phyloP scores from a whole-genome alignment of 768 basidiomycete genomes.

The Kondoa malvinella region DNA sequence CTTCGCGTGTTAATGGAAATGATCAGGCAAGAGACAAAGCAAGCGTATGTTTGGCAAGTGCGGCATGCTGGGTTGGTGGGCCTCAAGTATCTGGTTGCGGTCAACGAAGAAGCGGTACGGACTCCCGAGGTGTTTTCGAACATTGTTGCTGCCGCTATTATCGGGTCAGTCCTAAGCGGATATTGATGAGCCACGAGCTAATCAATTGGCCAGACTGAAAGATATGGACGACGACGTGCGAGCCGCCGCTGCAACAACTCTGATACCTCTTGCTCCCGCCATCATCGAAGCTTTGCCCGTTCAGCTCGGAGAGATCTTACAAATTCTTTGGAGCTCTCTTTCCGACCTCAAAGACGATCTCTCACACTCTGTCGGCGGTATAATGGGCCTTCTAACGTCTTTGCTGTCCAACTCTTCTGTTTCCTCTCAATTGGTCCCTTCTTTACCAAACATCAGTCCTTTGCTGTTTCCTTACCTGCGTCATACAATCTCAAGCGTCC shows the following conservation, averaged over 20 bases:
- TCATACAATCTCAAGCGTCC: slow-evolving; percentile 84
- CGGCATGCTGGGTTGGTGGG: slow-evolving; percentile 94
- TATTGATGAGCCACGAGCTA: not conserved
- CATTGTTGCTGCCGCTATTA: slow-evolving; percentile 73
- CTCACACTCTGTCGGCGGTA: slow-evolving; percentile 85
- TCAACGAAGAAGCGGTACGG: slow-evolving; percentile 45
- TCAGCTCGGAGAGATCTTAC: slow-evolving; percentile 53
- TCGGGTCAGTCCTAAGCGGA: slow-evolving; percentile 47
- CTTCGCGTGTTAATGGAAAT: slow-evolving; percentile 73
- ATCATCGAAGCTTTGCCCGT: slow-evolving; percentile 55
- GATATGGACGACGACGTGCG: slow-evolving; percentile 93
- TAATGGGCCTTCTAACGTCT: slow-evolving; percentile 70
- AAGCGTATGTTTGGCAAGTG: slow-evolving; percentile 75
- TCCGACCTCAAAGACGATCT: slow-evolving; percentile 89
- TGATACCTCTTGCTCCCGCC: slow-evolving; percentile 67
- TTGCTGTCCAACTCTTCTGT: not conserved
- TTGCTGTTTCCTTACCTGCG: slow-evolving; percentile 91
- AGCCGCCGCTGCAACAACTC: slow-evolving; percentile 77
- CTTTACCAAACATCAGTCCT: slow-evolving; percentile 58
- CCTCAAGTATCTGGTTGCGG: slow-evolving; percentile 94
- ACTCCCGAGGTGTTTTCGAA: slow-evolving; percentile 45
- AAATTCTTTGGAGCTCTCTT: slow-evolving; percentile 78
- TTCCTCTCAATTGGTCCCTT: not conserved
- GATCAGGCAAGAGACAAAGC: slow-evolving; percentile 58
- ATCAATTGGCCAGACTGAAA: slow-evolving; percentile 43